Base-by-base conservation (phyloP, 2,329 filamentous ascomycete species). In the Aspergillus brunneoviolaceus region DNA sequence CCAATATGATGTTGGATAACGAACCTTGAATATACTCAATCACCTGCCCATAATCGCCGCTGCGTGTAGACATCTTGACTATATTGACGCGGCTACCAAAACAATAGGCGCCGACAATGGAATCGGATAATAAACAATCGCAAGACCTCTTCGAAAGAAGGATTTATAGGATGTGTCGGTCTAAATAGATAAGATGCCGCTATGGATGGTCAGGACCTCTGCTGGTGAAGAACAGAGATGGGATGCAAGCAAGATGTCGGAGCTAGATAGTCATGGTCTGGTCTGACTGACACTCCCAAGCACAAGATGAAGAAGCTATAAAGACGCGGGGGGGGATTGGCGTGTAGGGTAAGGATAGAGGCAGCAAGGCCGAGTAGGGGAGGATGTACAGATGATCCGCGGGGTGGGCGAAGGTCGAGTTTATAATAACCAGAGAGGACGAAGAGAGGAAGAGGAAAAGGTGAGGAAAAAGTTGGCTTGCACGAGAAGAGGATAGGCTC, bases 21-120 rank as follows among this genome's bases (percentile, higher is more conserved):
- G 71, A 83, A 96, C 92, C 91, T 82, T 92, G 90, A 71, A 97
- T 96, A 78, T 96, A 97, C 82, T 97, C 93, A 74, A 97, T 93
- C 70, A 96, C 87, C 81, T 96, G 91, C 64, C 91, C 92, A 80
- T 91, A 86, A 77, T 87, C 90, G 75, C 84, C 79, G 53, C 81
- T 79, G 70, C 80, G 78, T 69, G 74, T 77, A 69, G 76, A 77
- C 74, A 78, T 79, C 67, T 77, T 85, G 72, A 62, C 67, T 60
- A 57, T 50, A 49, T 47, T 50, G 45, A 47, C 62, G 51, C 58
- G 54, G 29, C 48, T 58, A 54, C 47, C 48, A 64, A 58, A 65
- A 62, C 57, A 61, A 62, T 55, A 25, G 21, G 48, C 56, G 49
- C 49, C 51, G 54, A 57, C 27, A 57, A 61, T 50, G 52, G 19